Conservation (phyloP, 2,329 filamentous ascomycete species). For the Podosphaera fusca region DNA sequence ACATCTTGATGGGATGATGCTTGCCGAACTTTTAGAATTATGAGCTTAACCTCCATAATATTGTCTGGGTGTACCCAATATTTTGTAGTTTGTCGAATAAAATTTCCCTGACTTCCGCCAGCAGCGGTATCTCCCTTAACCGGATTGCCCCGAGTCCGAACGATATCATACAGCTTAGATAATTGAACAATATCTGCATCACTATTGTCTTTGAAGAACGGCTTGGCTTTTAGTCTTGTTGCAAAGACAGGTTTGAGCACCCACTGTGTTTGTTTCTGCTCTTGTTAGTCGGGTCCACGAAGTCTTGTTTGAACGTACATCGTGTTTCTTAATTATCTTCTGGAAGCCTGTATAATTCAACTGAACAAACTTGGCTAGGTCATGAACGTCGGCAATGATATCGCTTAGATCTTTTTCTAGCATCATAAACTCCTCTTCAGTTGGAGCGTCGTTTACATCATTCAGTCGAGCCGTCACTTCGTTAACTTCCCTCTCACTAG, state of each 20-base stretch:
- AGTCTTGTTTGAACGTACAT: conserved; percentile 32
- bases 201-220: conserved; percentile 98
- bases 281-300: conserved; percentile 1
- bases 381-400: conserved; percentile 95
- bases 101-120: conserved; percentile 81
- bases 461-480: conserved; percentile 62
- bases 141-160: conserved; percentile 79
- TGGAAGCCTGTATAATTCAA: conserved; percentile 98
- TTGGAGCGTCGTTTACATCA: conserved; percentile 30
- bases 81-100: conserved; percentile 91
- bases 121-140: conserved; percentile 79
- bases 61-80: conserved; percentile 99
- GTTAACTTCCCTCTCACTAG: conserved; percentile 71
- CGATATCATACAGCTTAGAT: conserved; percentile 83
- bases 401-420: conserved; percentile 90
- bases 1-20: background rate
- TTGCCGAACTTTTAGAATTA: conserved; percentile 58
- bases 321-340: conserved; percentile 99
- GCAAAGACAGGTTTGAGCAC: conserved; percentile 91
- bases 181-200: conserved; percentile 87
- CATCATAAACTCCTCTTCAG: conserved; percentile 81
- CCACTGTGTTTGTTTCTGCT: conserved; percentile 80
- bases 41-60: conserved; percentile 91
- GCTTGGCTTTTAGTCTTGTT: conserved; percentile 77
- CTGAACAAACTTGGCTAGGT: conserved; percentile 93